Evolutionary conservation across 352 stramenopile species (phyloP).

Genomic region (Phytophthora litchii): DNA sequence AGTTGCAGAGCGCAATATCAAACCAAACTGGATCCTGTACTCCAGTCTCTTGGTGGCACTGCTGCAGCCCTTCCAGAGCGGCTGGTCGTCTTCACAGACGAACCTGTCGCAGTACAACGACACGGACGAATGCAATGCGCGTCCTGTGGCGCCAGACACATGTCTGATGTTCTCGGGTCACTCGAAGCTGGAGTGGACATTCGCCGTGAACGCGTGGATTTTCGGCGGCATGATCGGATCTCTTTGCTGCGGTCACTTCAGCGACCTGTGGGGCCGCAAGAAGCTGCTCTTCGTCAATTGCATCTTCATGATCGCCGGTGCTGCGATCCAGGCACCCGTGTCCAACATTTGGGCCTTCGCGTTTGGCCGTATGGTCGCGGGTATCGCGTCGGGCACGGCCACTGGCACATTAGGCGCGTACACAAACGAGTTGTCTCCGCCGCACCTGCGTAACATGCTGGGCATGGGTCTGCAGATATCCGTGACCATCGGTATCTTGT

Average conservation of each 20-base stretch:
- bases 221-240: slow-evolving; percentile 56
- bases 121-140: slow-evolving; percentile 42
- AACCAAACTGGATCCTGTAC: slow-evolving; percentile 28
- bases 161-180: slow-evolving; percentile 24
- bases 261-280: slow-evolving; percentile 6
- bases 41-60: slow-evolving; percentile 33
- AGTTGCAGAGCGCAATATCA: slow-evolving; percentile 13
- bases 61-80: slow-evolving; percentile 55
- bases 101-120: slow-evolving; percentile 62
- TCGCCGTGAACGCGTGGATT: slow-evolving; percentile 57
- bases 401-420: slow-evolving; percentile 19
- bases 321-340: slow-evolving; percentile 32
- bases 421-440: slow-evolving; percentile 22
- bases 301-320: slow-evolving; percentile 46
- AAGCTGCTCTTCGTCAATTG: slow-evolving; percentile 26
- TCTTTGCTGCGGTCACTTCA: slow-evolving; percentile 38
- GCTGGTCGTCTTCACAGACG: slow-evolving; percentile 58
- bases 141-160: slow-evolving; percentile 14
- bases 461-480: slow-evolving; percentile 21
- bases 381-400: slow-evolving; percentile 36
- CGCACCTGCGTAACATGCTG: slow-evolving; percentile 12
- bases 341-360: slow-evolving; percentile 33
- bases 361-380: slow-evolving; percentile 40
- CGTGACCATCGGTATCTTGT: slow-evolving; percentile 18
- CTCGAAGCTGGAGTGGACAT: slow-evolving; percentile 28